Evolutionary conservation across 306 rosid genomes (phyloP), one percentile per base, ranked within the genome.

Genomic region (Cucumis cinereus): DNA sequence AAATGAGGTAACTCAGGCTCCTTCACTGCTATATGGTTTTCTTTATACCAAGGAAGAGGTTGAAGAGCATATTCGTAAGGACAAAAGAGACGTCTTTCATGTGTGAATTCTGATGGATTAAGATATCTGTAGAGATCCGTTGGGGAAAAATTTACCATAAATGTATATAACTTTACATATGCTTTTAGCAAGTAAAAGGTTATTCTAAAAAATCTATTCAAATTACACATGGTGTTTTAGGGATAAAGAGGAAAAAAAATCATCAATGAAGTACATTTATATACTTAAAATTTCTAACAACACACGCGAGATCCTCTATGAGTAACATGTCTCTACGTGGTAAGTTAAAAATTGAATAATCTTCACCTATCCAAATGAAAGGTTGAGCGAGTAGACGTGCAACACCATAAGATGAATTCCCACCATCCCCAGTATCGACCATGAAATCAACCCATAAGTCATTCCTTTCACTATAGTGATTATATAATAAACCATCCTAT

Each of bases 391-490:
- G 97, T 22, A 94, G 87, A 64, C 89, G 86, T 64, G 98, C 97
- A 75, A 94, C 83, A 11, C 97, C 33, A 91, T 91, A 94, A 56
- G 98, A 91, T 75, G 97, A 90, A 90, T 94, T 94, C 76, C 98
- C 98, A 82, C 98, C 98, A 74, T 94, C 98, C 20, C 98, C 98
- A 24, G 98, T 94, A 84, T 94, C 99, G 80, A 97, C 97, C 96
- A 92, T 92, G 84, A 94, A 94, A 84, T 94, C 99, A 84, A 94
- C 92, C 97, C 99, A 94, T 47, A 94, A 81, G 63, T 88, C 96
- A 66, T 90, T 90, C 88, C 84, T 89, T 81, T 87, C 93, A 66
- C 84, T 81, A 68, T 92, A 88, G 80, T 94, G 94, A 81, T 84
- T 87, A 78, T 87, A 94, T 40, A 94, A 74, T 81, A 90, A 84